phyloP scores from a whole-genome alignment of 2,329 filamentous ascomycete species.

The Aspergillus pseudoglaucus region DNA sequence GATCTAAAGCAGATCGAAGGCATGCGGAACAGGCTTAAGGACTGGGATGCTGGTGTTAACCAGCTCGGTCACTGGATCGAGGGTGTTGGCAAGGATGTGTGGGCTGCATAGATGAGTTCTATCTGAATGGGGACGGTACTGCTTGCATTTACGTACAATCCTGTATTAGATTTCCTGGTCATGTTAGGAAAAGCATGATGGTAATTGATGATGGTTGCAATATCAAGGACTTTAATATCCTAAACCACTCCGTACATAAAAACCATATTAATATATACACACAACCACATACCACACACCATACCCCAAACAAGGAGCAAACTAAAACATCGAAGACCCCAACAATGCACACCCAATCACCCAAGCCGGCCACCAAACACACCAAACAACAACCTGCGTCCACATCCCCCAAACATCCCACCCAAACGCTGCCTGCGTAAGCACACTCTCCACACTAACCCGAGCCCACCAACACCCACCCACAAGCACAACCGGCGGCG shows the following conservation, averaged over 20 bases:
- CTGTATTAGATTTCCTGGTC: constrained; percentile 6
- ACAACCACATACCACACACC: not conserved
- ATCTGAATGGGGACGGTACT: constrained; percentile 4
- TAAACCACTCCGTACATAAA: not conserved
- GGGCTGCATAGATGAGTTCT: constrained; percentile 61
- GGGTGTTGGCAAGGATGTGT: constrained; percentile 86
- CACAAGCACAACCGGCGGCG: constrained; percentile 54
- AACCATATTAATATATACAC: constrained; percentile 1
- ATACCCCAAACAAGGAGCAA: not conserved
- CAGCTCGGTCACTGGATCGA: constrained; percentile 97
- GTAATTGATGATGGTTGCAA: not conserved
- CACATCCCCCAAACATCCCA: constrained; percentile 89
- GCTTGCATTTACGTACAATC: constrained; percentile 13
- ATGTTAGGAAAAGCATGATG: constrained; percentile 5
- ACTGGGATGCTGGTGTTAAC: constrained; percentile 96
- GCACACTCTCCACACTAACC: constrained; percentile 49
- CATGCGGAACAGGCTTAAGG: constrained; percentile 79
- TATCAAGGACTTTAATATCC: not conserved
- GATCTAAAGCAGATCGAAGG: constrained; percentile 92
- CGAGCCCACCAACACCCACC: constrained; percentile 44
- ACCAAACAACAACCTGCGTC: constrained; percentile 85
- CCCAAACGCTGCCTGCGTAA: constrained; percentile 71
- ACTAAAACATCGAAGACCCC: constrained; percentile 28
- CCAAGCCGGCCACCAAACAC: constrained; percentile 95
- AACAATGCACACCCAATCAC: constrained; percentile 48